phyloP scores from a whole-genome alignment of 495 filamentous ascomycete genomes.

The Xylaria grammica region DNA sequence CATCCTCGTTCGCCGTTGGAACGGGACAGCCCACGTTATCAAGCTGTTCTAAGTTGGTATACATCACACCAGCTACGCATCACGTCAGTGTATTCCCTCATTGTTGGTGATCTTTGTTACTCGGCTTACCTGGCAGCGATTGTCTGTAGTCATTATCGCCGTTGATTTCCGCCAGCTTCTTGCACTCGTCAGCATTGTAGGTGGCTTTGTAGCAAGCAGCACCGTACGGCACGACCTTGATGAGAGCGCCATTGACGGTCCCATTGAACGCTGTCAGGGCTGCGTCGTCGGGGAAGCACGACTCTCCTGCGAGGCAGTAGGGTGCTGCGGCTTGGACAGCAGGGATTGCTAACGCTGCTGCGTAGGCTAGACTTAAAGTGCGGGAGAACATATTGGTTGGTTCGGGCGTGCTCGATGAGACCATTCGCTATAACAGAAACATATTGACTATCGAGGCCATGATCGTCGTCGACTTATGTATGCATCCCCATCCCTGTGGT shows the following conservation, averaged over 20 bases:
- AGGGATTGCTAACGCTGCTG: background rate
- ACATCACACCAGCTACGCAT: slow-evolving; percentile 9
- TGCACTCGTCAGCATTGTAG: slow-evolving; percentile 12
- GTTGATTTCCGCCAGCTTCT: slow-evolving; percentile 6
- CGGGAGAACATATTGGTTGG: slow-evolving; percentile 1
- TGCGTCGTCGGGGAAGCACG: slow-evolving; percentile 39
- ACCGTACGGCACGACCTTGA: slow-evolving; percentile 54
- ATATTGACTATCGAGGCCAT: background rate
- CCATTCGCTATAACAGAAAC: background rate
- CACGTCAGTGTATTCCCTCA: background rate
- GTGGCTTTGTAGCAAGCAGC: slow-evolving; percentile 54
- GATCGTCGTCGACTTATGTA: background rate
- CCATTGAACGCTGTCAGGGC: slow-evolving; percentile 47
- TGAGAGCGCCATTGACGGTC: slow-evolving; percentile 47
- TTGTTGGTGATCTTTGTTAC: background rate
- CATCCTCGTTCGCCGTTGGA: background rate
- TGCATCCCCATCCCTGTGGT: background rate
- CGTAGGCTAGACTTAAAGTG: background rate
- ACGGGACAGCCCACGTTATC: background rate
- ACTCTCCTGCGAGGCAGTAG: slow-evolving; percentile 45
- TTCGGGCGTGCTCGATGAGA: too few relatives aligned
- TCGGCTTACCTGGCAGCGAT: slow-evolving; percentile 1
- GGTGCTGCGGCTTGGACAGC: slow-evolving; percentile 1
- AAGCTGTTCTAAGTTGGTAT: slow-evolving; percentile 16
- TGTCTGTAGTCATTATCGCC: slow-evolving; percentile 2